Conservation (phyloP, 106 monocot genomes). For the Phalaenopsis aphrodite region DNA sequence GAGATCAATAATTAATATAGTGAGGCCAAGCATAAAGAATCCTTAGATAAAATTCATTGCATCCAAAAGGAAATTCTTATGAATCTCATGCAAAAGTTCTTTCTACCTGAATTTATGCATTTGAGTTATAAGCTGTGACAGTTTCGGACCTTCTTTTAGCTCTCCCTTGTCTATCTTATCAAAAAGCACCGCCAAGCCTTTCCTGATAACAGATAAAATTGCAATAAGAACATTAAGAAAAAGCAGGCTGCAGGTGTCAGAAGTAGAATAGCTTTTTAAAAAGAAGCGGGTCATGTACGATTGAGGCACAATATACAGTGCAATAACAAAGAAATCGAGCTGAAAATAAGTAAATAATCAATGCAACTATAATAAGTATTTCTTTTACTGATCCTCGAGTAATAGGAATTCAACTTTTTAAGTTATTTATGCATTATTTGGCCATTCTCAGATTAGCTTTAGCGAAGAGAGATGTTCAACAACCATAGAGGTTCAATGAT, state of each 20-base stretch:
- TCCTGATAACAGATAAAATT: conserved; percentile 39
- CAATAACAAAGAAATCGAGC: neutral
- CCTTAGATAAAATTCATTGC: neutral
- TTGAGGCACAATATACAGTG: neutral
- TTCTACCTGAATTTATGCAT: conserved; percentile 79
- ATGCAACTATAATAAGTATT: neutral
- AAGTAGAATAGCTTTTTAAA: neutral
- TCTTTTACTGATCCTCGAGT: neutral
- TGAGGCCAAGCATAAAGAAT: neutral
- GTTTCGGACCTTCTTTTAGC: conserved; percentile 47
- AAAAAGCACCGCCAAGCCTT: conserved; percentile 80
- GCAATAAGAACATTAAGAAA: neutral
- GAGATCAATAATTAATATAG: neutral
- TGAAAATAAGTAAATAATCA: neutral
- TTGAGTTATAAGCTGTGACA: conserved; percentile 45
- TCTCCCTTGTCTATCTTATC: conserved; percentile 74
- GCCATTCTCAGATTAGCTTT: neutral
- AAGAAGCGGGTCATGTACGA: neutral
- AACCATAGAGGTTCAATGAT: neutral
- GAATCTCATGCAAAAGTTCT: neutral
- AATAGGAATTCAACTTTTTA: neutral
- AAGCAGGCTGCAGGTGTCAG: neutral
- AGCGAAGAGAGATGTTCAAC: neutral
- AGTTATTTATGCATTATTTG: neutral
- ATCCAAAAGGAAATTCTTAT: neutral